phyloP scores from a whole-genome alignment of 2,329 filamentous ascomycete genomes.

The Colletotrichum sp. region DNA sequence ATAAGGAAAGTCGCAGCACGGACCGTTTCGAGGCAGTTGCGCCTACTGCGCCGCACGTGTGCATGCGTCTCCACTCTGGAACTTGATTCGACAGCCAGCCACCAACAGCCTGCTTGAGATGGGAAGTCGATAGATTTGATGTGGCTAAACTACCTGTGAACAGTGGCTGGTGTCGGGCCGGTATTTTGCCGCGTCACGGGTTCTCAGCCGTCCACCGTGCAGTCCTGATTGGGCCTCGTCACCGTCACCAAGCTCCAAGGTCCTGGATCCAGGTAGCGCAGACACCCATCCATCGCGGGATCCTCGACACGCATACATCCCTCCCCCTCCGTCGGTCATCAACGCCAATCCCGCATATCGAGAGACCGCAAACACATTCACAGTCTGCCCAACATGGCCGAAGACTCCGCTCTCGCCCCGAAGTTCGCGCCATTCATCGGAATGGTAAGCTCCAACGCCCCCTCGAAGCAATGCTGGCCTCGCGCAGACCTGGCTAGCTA shows the following conservation, averaged over 20 bases:
- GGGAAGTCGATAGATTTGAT: background rate
- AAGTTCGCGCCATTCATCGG: conserved; percentile 89
- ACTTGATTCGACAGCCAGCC: background rate
- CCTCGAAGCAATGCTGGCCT: background rate
- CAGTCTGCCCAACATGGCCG: conserved; percentile 48
- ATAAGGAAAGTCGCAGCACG: background rate
- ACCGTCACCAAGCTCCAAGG: conserved; percentile 22
- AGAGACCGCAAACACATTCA: background rate
- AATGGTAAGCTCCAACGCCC: conserved; percentile 67
- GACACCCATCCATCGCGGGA: conserved; percentile 10
- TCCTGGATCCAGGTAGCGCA: conserved; percentile 20
- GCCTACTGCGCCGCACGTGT: background rate
- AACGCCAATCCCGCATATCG: conserved; percentile 19
- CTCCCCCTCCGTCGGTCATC: conserved; percentile 24
- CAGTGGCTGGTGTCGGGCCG: conserved; percentile 5
- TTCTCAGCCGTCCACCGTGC: conserved; percentile 15
- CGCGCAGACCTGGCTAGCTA: background rate
- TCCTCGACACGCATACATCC: conserved; percentile 18
- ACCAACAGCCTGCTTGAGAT: background rate
- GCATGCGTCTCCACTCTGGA: background rate
- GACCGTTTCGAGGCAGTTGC: background rate
- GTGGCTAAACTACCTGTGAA: background rate
- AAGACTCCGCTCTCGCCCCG: conserved; percentile 66
- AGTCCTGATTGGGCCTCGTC: conserved; percentile 21
- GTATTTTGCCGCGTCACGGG: conserved; percentile 16